Evolutionary conservation across 257 asterid genomes (phyloP), one percentile per base, ranked within the genome.

Genomic region (Linderniella brevidens): DNA sequence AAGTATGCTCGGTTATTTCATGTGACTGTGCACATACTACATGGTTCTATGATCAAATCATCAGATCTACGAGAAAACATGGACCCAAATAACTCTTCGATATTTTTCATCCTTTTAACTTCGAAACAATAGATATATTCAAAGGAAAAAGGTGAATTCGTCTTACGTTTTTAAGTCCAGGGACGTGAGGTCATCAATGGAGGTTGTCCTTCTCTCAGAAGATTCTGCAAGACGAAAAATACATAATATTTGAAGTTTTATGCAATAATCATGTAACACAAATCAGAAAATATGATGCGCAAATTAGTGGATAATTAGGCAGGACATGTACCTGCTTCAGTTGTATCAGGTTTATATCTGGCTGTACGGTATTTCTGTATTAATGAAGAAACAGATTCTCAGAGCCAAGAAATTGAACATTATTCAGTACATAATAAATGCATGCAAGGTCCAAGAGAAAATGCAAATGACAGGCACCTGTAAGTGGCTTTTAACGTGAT

Each of bases 401-500:
- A n/a, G n/a, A n/a, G 52, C 48, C 53, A 52, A 25, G 32, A 25
- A 25, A 25, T 25, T 25, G 32, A 25, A 25, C 32, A 25, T 25
- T 25, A 25, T 3, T 25, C 32, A 25, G 32, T 25, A 25, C 32
- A 46, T 53, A 32, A 59, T 55, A 40, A 58, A 59, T 11, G 57
- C 61, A 65, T 52, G 48, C 0, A 42, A 18, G 37, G 12, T 35
- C 11, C 37, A 15, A 29, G 35, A 49, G 35, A 54, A 20, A 20
- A 58, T 13, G 35, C 44, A 17, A 3, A 18, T 38, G 8, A 18
- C 13, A 37, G 49, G 53, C 37, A 63, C 78, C 74, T 71, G 77
- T 19, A 71, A 69, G 69, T 85, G 95, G 69, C 95, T 85, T 73
- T 85, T 85, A 20, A 85, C 95, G 41, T 85, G 95, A 62, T 80